Evolutionary conservation across 352 stramenopile genomes (phyloP), one percentile per base, ranked within the genome.

Genomic region (Globisporangium carolinianum): DNA sequence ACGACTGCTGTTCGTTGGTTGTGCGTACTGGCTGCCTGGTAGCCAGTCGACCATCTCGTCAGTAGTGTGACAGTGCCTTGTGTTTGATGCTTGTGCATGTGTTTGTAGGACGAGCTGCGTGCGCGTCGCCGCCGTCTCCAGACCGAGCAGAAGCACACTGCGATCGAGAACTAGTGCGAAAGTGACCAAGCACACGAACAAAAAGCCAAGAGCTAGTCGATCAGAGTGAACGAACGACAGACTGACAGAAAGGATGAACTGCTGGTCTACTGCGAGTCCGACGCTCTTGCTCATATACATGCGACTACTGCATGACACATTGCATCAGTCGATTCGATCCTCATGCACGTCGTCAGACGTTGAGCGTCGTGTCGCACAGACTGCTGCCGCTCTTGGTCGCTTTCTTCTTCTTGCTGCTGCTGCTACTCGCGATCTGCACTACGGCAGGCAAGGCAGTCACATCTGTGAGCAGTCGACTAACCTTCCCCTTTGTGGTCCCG

Each of bases 31-130:
- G 24, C 3, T 32, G 24, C 24, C 24, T 32, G 2, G 24, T 32
- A 32, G 24, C 24, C 24, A 32, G 24, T 32, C 24, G 24, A 32
- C 2, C 24, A 32, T 32, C 24, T 32, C 2, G 24, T 32, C 24
- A 32, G 24, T 32, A 32, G 24, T 32, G 24, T 32, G 24, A 32
- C 24, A 32, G 24, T 32, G 24, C 3, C 24, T 2, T 3, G 24
- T 32, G 24, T 32, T 2, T 32, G 24, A 3, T 32, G 24, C 24
- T 32, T 32, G 24, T 32, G 24, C 24, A 32, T 32, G 24, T 32
- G 24, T 32, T 32, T 32, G 24, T 42, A 75, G 68, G 62, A 75
- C 18, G 65, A 73, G 43, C n/a, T 65, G 15, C 65, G 65, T n/a
- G 35, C 59, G n/a, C 55, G 68, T 12, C 61, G 57, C 43, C 65